phyloP scores from a whole-genome alignment of 2,329 filamentous ascomycete species.

The Cladophialophora carrionii region DNA sequence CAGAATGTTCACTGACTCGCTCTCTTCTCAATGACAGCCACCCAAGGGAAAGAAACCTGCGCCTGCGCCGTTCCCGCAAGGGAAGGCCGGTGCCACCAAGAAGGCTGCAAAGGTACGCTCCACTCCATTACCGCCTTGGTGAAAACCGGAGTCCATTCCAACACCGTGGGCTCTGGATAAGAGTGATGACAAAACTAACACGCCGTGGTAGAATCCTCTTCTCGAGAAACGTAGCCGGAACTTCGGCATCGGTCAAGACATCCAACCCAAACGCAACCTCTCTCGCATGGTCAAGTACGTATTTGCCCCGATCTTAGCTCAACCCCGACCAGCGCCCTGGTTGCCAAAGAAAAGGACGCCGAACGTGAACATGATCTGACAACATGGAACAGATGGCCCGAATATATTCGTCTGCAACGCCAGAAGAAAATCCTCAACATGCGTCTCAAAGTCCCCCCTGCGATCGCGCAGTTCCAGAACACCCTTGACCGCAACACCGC shows the following conservation, averaged over 20 bases:
- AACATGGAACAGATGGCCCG: conserved; percentile 70
- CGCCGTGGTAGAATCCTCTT: conserved; percentile 79
- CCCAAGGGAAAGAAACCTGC: conserved; percentile 99
- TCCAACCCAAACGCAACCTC: conserved; percentile 94
- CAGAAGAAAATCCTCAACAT: conserved; percentile 95
- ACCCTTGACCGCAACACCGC: conserved; percentile 96
- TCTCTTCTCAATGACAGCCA: conserved; percentile 99
- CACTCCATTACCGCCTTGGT: conserved; percentile 10
- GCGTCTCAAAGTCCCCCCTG: conserved; percentile 96
- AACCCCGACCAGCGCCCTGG: too few relatives aligned
- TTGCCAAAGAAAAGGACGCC: background rate
- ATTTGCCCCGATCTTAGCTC: background rate
- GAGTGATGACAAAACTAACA: conserved; percentile 11
- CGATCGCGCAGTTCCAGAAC: conserved; percentile 96
- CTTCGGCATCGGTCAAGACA: conserved; percentile 98
- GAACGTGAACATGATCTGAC: background rate
- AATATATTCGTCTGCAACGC: conserved; percentile 98
- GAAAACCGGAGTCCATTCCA: background rate
- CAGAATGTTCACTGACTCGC: conserved; percentile 81
- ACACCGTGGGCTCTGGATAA: background rate
- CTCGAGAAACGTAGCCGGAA: conserved; percentile 97
- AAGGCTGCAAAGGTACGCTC: conserved; percentile 85
- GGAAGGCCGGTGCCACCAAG: conserved; percentile 83
- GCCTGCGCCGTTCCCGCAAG: conserved; percentile 92
- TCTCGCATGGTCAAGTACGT: conserved; percentile 89